phyloP scores from a whole-genome alignment of 148 eudicot species.

The Vaccinium macrocarpon region DNA sequence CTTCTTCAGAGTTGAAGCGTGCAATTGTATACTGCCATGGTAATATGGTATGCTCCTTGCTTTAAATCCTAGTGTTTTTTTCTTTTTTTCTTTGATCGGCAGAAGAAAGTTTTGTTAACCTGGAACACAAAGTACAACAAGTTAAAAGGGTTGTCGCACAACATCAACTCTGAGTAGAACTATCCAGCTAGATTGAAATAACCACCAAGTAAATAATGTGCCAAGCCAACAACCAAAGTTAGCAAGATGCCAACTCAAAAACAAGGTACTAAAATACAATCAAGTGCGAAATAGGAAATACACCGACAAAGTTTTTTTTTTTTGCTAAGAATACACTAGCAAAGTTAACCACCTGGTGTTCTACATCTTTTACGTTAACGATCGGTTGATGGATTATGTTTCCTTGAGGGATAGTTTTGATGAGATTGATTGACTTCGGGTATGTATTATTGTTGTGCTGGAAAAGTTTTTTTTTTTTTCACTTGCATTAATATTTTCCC shows the following conservation, averaged over 20 bases:
- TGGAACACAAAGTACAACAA: background rate
- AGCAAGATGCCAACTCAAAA: background rate
- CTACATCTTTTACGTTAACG: background rate
- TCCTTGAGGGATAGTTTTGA: background rate
- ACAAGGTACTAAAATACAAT: background rate
- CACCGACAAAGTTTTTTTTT: background rate
- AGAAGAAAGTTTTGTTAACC: background rate
- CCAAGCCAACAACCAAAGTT: background rate
- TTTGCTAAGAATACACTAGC: too few relatives aligned
- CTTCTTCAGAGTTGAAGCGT: slow-evolving; percentile 70
- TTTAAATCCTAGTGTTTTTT: background rate
- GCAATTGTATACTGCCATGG: slow-evolving; percentile 52
- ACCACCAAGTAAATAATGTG: background rate
- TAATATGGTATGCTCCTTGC: background rate
- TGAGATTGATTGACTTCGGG: background rate
- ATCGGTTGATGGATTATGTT: background rate
- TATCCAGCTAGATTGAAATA: background rate
- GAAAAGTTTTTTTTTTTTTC: background rate
- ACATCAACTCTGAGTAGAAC: background rate
- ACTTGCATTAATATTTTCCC: background rate
- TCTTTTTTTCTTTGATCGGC: background rate
- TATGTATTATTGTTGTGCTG: background rate
- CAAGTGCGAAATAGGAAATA: background rate
- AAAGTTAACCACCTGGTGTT: background rate
- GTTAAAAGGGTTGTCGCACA: background rate